Evolutionary conservation across 495 filamentous ascomycete species (phyloP), one percentile per base, ranked within the genome.

Genomic region (Neurospora sp.): DNA sequence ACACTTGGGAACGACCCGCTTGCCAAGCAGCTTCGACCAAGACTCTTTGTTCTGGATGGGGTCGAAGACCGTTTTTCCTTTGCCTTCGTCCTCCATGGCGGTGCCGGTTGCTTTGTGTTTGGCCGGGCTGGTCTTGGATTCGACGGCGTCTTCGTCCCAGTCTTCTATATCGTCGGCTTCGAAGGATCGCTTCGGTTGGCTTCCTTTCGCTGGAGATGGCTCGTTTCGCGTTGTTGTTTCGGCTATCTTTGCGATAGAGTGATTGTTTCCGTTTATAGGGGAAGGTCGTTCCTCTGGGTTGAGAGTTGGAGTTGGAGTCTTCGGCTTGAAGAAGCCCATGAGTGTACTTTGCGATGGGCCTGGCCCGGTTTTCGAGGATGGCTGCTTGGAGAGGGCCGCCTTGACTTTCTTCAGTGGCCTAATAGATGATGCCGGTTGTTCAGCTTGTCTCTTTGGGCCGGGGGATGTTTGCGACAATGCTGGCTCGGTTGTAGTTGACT

Each of bases 1-100:
- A 79, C 96, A 99, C 70, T 84, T 86, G 3, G 96, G 96, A 4
- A 89, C 83, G 1, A 85, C 81, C 70, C 90, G 89, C 77, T 93
- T 94, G 16, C 90, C 88, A 70, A 99, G 91, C 2, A 99, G 84
- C 78, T 91, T 94, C 2, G 87, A 86, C 96, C 96, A 98, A 35
- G 92, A 91, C 76, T 94, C 91, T 77, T 94, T 96, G 71, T 88
- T 86, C 69, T 85, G 86, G 46, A 94, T 88, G 3, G 91, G 91
- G 78, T 95, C 92, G 48, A 90, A 85, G 14, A 92, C 77, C 22
- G 70, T 77, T 10, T 84, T 82, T 42, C 72, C 22, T 48, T 70
- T 69, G 20, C 31, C 69, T 39, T 68, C 44, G 42, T 78, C 39
- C 39, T 74, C 72, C 39, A 69, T 5, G 53, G 71, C 27, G 27